Conservation (phyloP, 1,284 basidiomycete species). For the Sporisorium reilianum region DNA sequence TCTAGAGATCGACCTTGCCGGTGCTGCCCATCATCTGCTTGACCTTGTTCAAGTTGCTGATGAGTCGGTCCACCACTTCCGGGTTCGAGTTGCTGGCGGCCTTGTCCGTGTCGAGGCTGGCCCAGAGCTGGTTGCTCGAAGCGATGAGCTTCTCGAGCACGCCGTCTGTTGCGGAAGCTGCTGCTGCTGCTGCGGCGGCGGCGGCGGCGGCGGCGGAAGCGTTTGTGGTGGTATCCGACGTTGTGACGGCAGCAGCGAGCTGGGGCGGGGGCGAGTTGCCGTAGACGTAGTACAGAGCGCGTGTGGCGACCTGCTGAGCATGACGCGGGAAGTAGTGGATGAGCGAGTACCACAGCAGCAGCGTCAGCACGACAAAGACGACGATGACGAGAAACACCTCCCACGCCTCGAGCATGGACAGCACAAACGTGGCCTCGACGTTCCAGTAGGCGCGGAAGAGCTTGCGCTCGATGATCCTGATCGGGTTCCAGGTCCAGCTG, state of each 20-base stretch:
- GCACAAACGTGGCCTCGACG: conserved; percentile 40
- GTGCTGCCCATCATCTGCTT: conserved; percentile 29
- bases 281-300: conserved; percentile 49
- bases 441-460: conserved; percentile 46
- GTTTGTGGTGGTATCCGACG: neutral
- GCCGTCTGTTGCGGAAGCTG: conserved; percentile 14
- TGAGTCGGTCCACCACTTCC: conserved; percentile 32
- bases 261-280: conserved; percentile 37
- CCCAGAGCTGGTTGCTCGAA: conserved; percentile 27
- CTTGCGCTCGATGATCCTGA: conserved; percentile 44
- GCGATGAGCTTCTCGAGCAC: conserved; percentile 34
- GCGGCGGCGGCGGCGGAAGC: neutral
- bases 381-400: conserved; percentile 48
- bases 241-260: conserved; percentile 24
- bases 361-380: conserved; percentile 26
- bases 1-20: conserved; percentile 29
- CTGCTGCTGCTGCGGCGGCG: conserved; percentile 2
- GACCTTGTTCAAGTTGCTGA: conserved; percentile 46
- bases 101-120: conserved; percentile 19
- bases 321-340: conserved; percentile 47
- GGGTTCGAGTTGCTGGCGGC: conserved; percentile 11
- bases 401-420: conserved; percentile 53
- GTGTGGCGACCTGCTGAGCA: conserved; percentile 25
- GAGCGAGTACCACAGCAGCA: conserved; percentile 40
- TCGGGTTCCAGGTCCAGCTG: conserved; percentile 42